Base-by-base conservation (phyloP, 306 rosid genomes). In the Fragaria nilgerrensis region DNA sequence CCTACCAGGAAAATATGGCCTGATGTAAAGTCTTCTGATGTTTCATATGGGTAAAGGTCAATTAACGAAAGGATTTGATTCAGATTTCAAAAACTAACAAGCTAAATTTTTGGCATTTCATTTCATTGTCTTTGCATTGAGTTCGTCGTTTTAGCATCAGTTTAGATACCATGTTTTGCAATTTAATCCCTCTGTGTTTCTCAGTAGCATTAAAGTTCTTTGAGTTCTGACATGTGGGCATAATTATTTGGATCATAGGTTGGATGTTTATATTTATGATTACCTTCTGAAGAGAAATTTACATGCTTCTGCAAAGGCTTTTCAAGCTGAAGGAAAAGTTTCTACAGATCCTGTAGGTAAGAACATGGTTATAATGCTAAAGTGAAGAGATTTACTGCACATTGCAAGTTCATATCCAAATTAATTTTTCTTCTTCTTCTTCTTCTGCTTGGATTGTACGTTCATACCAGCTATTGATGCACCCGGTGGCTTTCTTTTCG, bases 401-500 rank as follows among this genome's bases (percentile, higher is more conserved):
- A 16, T 44, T 41, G 48, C 22, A 47, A 75, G 39, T 68, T 75
- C 66, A 7, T 59, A 9, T 17, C 56, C 37, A 43, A 58, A 19
- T 45, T 78, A 62, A 11, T 74, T 34, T 62, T 83, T 55, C 29
- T 43, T 43, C 45, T 83, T 55, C 29, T 43, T 43, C 45, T 7
- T 68, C 34, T 70, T n/a, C 63, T 82, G 64, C 62, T 77, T 77
- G 64, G 78, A 47, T 48, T 44, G 53, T 70, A 43, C 20, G 22
- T 78, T 56, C 85, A 58, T 67, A 55, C 44, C 80, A 94, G 98
- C 86, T 82, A 87, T 87, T 62, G 92, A 84, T 48, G 94, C 91
- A 25, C 96, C 97, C 25, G 74, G 81, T 44, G 92, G 94, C 67
- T 94, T 91, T 88, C 97, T 93, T 81, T 84, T 85, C 5, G 98